A percentile compares a stretch with the other conserved stretches of the same genome.
Evolutionary conservation across 2,329 filamentous ascomycete genomes (phyloP).

Genomic region (Xylaria sp.): DNA sequence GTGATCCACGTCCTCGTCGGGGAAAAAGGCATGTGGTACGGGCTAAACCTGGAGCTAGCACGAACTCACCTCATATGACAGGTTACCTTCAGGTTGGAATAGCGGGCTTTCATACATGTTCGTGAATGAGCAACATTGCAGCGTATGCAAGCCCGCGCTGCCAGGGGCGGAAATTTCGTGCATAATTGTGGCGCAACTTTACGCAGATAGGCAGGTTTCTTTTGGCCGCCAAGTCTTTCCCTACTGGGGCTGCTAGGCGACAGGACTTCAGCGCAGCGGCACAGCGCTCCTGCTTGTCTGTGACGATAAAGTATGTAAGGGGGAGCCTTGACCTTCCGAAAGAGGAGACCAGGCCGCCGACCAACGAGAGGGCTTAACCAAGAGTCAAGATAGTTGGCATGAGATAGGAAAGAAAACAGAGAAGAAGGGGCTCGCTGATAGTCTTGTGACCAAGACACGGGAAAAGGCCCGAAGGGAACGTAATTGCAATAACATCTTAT

Average conservation of each 20-base stretch:
- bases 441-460: constrained; percentile 26
- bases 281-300: no score
- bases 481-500: constrained; percentile 1
- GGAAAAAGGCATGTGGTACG: background rate
- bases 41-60: background rate
- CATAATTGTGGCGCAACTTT: no score
- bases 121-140: background rate
- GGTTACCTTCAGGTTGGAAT: background rate
- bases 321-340: constrained; percentile 24
- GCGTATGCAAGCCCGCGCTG: background rate
- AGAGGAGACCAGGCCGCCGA: constrained; percentile 16
- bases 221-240: background rate
- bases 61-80: background rate
- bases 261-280: no score
- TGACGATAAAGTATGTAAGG: background rate
- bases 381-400: constrained; percentile 17
- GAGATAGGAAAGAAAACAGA: constrained; percentile 16
- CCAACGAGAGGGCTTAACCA: constrained; percentile 6
- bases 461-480: constrained; percentile 11
- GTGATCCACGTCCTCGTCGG: background rate
- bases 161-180: background rate
- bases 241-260: no score
- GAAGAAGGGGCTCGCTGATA: constrained; percentile 12
- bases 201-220: no score
- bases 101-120: background rate